Evolutionary conservation across 2,329 filamentous ascomycete genomes (phyloP).

Genomic region (Pestalotiopsis sp.): DNA sequence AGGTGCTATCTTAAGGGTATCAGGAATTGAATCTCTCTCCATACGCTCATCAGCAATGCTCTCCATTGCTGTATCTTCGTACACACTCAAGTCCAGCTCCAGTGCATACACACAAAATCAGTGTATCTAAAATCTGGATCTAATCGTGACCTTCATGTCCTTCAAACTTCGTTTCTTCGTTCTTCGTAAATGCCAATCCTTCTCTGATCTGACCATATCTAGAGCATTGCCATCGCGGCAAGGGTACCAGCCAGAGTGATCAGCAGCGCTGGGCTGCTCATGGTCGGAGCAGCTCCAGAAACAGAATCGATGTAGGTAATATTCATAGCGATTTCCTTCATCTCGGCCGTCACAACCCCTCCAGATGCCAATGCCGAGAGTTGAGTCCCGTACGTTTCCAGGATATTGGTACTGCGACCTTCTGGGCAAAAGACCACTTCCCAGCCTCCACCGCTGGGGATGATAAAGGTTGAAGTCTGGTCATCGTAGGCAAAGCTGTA

Average conservation of each 20-base stretch:
- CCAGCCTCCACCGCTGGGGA: constrained; percentile 72
- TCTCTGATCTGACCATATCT: not conserved
- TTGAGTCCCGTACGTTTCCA: constrained; percentile 52
- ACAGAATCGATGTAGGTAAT: constrained; percentile 35
- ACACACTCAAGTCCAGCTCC: not conserved
- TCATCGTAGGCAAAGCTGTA: constrained; percentile 76
- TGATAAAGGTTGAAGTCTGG: constrained; percentile 60
- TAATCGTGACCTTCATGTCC: not conserved
- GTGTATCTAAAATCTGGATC: not conserved
- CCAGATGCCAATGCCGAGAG: constrained; percentile 48
- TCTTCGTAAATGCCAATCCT: not conserved
- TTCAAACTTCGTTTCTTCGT: not conserved
- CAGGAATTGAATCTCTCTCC: not conserved
- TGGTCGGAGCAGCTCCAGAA: not conserved
- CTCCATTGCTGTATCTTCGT: not conserved
- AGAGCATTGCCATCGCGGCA: not conserved
- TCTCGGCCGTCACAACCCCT: constrained; percentile 39
- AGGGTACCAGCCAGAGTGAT: not conserved
- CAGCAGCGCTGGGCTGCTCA: constrained; percentile 16
- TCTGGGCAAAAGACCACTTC: constrained; percentile 77
- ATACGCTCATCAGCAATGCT: not conserved
- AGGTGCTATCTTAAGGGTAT: not conserved
- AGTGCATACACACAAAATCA: not conserved
- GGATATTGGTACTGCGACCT: constrained; percentile 62
- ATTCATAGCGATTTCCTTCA: constrained; percentile 36